Evolutionary conservation across 768 basidiomycete genomes (phyloP).

Genomic region (Hericium rajendrae): DNA sequence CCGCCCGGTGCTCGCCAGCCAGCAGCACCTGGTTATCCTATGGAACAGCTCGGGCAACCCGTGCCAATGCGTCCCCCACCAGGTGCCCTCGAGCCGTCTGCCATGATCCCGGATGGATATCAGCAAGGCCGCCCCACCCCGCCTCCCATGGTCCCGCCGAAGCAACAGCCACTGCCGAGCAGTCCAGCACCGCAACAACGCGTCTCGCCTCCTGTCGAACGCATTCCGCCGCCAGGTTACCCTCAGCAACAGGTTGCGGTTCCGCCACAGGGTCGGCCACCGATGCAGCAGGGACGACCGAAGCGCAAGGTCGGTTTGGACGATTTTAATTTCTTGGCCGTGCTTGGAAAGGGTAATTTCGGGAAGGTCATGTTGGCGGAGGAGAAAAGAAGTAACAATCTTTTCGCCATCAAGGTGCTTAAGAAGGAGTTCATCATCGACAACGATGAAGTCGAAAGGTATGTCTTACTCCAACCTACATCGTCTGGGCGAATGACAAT

Average conservation of each 20-base stretch:
- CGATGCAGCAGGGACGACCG: conserved; percentile 30
- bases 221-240: conserved; percentile 7
- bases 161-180: conserved; percentile 10
- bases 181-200: conserved; percentile 7
- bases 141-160: conserved; percentile 3
- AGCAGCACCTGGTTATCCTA: conserved; percentile 25
- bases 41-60: conserved; percentile 26
- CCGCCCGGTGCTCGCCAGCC: conserved; percentile 30
- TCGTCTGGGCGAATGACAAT: not conserved
- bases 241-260: conserved; percentile 23
- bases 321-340: conserved; percentile 98
- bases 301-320: conserved; percentile 91
- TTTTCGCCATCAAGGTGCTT: conserved; percentile 99
- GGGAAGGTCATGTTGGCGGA: conserved; percentile 99
- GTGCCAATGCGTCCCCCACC: conserved; percentile 7
- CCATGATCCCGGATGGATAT: conserved; percentile 1
- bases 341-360: conserved; percentile 98
- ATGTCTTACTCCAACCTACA: conserved; percentile 13
- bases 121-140: conserved; percentile 5
- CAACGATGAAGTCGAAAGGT: conserved; percentile 99
- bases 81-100: conserved; percentile 8
- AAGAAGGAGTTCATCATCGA: conserved; percentile 99
- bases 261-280: conserved; percentile 25
- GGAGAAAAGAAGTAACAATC: conserved; percentile 81
- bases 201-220: not conserved